These are phyloP conservation scores for Rutstroemia sydowiana DNA, from an alignment of 2,329 filamentous ascomycete genomes.

Conservation along the genomic window DNA sequence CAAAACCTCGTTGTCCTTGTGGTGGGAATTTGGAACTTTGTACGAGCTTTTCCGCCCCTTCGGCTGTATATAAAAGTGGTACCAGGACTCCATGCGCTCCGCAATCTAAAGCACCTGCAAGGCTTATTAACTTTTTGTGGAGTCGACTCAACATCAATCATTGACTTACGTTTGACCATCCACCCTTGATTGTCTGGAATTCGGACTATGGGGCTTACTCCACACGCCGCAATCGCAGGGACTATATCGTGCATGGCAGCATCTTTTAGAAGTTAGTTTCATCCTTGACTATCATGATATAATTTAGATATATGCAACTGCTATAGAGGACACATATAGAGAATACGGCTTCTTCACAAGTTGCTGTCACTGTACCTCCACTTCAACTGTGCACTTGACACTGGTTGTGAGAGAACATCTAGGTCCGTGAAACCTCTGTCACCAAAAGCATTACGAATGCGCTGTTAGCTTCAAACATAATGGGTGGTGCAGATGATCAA, in stretches of 20 bases:
- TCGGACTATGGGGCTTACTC: conserved; percentile 48
- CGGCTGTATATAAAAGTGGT: conserved; percentile 46
- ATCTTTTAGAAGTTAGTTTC: conserved; percentile 30
- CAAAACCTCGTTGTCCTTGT: conserved; percentile 45
- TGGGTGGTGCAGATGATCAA: no score
- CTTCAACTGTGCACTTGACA: no score
- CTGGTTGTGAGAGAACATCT: no score
- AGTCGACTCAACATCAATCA: conserved; percentile 32
- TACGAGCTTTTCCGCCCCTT: conserved; percentile 45
- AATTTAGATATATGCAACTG: no score
- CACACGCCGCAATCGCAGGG: conserved; percentile 47
- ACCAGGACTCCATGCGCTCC: conserved; percentile 52
- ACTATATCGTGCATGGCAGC: conserved; percentile 51
- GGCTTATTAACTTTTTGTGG: conserved; percentile 26
- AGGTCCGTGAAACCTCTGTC: no score
- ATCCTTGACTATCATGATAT: no score
- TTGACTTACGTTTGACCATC: conserved; percentile 42
- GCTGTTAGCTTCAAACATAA: no score
- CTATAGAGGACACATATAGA: no score
- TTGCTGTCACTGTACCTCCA: no score
- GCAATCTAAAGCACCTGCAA: conserved; percentile 43
- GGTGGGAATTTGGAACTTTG: conserved; percentile 49
- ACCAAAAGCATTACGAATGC: no score
- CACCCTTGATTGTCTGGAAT: conserved; percentile 49
- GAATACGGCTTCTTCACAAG: no score